These are phyloP conservation scores for Poa annua DNA, from an alignment of 176 grass and related monocot species.

Conservation along the genomic window DNA sequence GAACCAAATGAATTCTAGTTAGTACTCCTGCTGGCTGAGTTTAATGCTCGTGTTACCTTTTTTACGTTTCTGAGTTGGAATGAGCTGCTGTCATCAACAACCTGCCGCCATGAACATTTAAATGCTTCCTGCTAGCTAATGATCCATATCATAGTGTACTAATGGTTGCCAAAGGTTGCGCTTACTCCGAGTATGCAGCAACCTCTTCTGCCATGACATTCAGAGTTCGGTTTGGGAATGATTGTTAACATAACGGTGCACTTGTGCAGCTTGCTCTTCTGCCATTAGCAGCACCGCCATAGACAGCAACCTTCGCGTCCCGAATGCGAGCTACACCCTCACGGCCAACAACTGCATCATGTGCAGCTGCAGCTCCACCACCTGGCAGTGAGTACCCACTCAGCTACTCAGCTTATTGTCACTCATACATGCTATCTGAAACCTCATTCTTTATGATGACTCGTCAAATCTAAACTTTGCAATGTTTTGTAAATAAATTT, in stretches of 20 bases:
- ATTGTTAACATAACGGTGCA: not conserved
- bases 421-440: not conserved
- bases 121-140: constrained; percentile 16
- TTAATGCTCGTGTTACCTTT: not conserved
- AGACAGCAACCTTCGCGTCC: constrained; percentile 62
- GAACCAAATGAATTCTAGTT: not conserved
- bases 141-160: constrained; percentile 5
- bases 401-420: constrained; percentile 6
- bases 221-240: not conserved
- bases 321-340: constrained; percentile 82
- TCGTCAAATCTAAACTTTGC: not conserved
- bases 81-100: not conserved
- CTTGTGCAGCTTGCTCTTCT: constrained; percentile 72
- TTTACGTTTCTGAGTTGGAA: not conserved
- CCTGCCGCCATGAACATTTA: not conserved
- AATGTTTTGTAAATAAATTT: not conserved
- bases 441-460: not conserved
- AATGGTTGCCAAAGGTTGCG: no score
- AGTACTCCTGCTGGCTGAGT: not conserved
- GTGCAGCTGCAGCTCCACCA: constrained; percentile 82
- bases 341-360: constrained; percentile 84
- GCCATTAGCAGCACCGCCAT: constrained; percentile 61
- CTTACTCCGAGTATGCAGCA: no score
- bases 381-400: constrained; percentile 70
- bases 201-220: not conserved